Conservation (phyloP, 2,329 filamentous ascomycete species). For the Fulvia fulva region DNA sequence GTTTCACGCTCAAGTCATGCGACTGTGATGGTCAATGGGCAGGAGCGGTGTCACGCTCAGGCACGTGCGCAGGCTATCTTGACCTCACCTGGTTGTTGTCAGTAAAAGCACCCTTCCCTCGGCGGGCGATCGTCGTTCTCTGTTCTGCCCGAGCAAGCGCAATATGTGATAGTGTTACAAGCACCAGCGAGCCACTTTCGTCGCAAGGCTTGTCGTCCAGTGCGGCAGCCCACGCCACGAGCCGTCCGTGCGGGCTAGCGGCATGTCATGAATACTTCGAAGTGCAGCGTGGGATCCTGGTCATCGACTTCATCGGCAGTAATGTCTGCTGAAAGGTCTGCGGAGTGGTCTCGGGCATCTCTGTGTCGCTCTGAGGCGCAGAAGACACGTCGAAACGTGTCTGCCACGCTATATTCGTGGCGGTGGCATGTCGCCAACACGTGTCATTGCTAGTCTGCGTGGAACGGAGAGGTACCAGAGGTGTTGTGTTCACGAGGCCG, state of each 20-base stretch:
- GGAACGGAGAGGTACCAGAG: background rate
- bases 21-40: background rate
- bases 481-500: background rate
- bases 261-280: background rate
- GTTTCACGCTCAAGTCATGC: background rate
- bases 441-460: background rate
- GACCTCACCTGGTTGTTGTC: conserved; percentile 3
- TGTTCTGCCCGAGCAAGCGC: background rate
- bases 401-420: background rate
- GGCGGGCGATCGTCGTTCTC: too few relatives aligned
- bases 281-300: background rate
- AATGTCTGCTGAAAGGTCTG: background rate
- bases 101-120: background rate
- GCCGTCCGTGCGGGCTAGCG: background rate
- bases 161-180: background rate
- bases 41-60: background rate
- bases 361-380: background rate
- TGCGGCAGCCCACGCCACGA: background rate
- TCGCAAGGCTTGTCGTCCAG: background rate
- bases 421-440: background rate
- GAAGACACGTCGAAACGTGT: too few relatives aligned
- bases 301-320: background rate
- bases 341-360: background rate
- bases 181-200: background rate
- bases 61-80: conserved; percentile 5